A percentile compares a stretch with the other conserved stretches of the same genome.
phyloP scores from a whole-genome alignment of 331 rosid species.

The Quercus tomentella region DNA sequence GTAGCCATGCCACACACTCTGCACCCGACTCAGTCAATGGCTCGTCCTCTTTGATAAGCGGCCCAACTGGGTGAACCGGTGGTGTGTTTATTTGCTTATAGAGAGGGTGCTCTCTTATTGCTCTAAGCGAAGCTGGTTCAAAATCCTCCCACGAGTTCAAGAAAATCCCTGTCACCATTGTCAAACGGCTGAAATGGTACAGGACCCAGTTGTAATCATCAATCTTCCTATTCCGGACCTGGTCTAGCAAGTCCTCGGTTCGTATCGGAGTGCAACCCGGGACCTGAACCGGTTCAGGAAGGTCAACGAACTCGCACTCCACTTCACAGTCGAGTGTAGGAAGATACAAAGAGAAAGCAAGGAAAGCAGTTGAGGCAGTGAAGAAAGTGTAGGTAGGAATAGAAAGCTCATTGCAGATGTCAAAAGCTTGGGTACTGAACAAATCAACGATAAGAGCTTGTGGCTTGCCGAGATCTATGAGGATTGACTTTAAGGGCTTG shows the following conservation, averaged over 20 bases:
- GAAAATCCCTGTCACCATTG: constrained; percentile 26
- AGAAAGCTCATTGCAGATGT: constrained; percentile 17
- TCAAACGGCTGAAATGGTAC: constrained; percentile 19
- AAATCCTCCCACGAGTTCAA: constrained; percentile 42
- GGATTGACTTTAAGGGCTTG: constrained; percentile 12
- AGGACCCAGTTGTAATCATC: constrained; percentile 25
- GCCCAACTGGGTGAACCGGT: constrained; percentile 25
- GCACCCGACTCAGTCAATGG: not conserved
- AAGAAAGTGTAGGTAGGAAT: constrained; percentile 29
- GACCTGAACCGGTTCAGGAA: constrained; percentile 29
- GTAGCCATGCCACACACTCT: constrained; percentile 30
- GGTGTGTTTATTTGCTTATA: constrained; percentile 20
- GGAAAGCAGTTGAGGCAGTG: constrained; percentile 28
- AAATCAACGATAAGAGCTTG: constrained; percentile 33
- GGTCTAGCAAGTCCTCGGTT: constrained; percentile 27
- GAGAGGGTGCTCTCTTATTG: constrained; percentile 25
- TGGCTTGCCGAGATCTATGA: constrained; percentile 13
- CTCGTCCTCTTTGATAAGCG: constrained; percentile 23
- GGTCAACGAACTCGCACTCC: constrained; percentile 31
- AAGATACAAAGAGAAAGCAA: constrained; percentile 28
- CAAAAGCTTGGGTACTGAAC: constrained; percentile 42
- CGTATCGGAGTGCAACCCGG: constrained; percentile 34
- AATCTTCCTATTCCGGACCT: constrained; percentile 16
- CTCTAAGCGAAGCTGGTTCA: constrained; percentile 25
- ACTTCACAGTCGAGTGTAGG: constrained; percentile 24